Conservation (phyloP, 1,139 yeast species). For the Kodamaea fungicola region DNA sequence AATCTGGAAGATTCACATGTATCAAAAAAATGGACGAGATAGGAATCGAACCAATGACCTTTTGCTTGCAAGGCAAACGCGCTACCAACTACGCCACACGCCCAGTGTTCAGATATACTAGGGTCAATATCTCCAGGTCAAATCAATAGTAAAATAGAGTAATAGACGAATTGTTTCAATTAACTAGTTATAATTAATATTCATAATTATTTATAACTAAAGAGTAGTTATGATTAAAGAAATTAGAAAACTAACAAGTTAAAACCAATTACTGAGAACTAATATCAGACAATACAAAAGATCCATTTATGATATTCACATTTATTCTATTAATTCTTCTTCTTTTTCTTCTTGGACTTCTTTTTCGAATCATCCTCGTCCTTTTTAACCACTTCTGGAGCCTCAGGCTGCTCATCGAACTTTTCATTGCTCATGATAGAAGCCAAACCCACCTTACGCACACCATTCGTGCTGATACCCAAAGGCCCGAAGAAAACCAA, state of each 20-base stretch:
- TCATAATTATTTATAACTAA: too few relatives aligned
- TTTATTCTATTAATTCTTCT: constrained; percentile 3
- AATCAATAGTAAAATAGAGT: too few relatives aligned
- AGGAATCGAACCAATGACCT: constrained; percentile 69
- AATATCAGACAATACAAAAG: neutral
- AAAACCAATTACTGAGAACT: too few relatives aligned
- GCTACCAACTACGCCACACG: constrained; percentile 75
- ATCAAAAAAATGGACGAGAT: constrained; percentile 50
- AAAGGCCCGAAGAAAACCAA: constrained; percentile 84
- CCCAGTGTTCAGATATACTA: constrained; percentile 38
- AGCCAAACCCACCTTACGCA: constrained; percentile 34
- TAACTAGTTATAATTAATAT: too few relatives aligned
- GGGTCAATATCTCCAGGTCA: too few relatives aligned
- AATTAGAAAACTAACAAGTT: too few relatives aligned
- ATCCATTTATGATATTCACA: neutral
- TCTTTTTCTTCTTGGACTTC: constrained; percentile 15
- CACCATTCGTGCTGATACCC: constrained; percentile 48
- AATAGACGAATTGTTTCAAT: too few relatives aligned
- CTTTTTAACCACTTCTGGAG: constrained; percentile 5
- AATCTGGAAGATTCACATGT: constrained; percentile 5
- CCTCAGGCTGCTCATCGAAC: constrained; percentile 24
- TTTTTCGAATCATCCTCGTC: constrained; percentile 9
- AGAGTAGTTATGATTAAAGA: too few relatives aligned
- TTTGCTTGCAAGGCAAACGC: constrained; percentile 66
- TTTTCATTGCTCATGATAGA: constrained; percentile 41